Evolutionary conservation across 1,139 yeast species (phyloP).

Genomic region (Taiozyma onychis): DNA sequence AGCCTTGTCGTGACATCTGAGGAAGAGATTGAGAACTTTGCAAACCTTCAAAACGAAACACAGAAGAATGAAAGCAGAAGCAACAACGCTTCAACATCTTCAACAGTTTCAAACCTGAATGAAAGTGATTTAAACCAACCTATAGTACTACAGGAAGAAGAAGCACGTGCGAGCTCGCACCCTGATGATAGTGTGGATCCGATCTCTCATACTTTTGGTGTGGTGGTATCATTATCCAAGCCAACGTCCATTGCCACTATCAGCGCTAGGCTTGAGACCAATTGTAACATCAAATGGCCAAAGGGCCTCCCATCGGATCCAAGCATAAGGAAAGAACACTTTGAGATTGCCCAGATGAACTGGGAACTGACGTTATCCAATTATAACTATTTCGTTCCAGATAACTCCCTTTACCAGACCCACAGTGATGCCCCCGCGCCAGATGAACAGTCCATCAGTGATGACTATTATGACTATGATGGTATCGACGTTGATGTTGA

Average conservation of each 20-base stretch:
- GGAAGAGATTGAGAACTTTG: conserved; percentile 12
- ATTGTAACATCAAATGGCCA: conserved; percentile 45
- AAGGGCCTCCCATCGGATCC: conserved; percentile 47
- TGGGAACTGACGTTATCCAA: conserved; percentile 42
- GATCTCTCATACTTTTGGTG: conserved; percentile 23
- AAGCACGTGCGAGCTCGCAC: not conserved
- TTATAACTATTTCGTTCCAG: conserved; percentile 42
- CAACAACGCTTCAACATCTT: not conserved
- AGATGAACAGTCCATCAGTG: conserved; percentile 22
- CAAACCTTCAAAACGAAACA: conserved; percentile 1
- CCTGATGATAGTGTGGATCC: conserved; percentile 15
- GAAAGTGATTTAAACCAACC: not conserved
- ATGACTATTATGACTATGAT: conserved; percentile 13
- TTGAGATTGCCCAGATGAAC: conserved; percentile 40
- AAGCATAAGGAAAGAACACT: conserved; percentile 38
- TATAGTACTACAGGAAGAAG: not conserved
- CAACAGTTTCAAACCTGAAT: not conserved
- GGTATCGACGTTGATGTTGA: conserved; percentile 12
- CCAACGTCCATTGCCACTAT: conserved; percentile 24
- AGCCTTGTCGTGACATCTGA: conserved; percentile 12
- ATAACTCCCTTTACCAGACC: not conserved
- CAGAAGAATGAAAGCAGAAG: not conserved
- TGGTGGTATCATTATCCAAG: conserved; percentile 24
- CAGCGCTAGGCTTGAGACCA: conserved; percentile 26
- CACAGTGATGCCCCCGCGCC: not conserved